Evolutionary conservation across 257 asterid genomes (phyloP), one percentile per base, ranked within the genome.

Genomic region (Solanum dulcamara): DNA sequence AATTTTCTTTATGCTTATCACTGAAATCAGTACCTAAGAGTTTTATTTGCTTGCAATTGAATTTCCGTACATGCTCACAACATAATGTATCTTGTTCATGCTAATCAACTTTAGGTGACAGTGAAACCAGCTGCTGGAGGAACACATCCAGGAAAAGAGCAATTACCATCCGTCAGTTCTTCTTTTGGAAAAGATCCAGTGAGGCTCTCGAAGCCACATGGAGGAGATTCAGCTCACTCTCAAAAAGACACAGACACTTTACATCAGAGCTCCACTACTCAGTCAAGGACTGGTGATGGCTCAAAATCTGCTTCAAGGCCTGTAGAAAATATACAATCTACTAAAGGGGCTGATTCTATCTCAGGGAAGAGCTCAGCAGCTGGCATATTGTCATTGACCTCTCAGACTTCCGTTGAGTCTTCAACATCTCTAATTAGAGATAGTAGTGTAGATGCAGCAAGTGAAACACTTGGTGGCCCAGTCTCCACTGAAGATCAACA

Each of bases 81-180:
- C 24, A 24, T 75, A 44, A 44, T 75, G 59, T 15, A 46, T 75
- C 40, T 46, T 77, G 64, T 42, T 75, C 81, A 24, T 75, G 81
- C 62, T 15, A 44, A 77, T 44, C 62, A 77, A 32, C 51, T 86
- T 86, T 92, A 93, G 97, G 97, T 93, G 85, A 92, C 96, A 4
- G 93, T 97, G 68, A 97, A 92, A 87, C 93, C 96, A 38, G 92
- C 96, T 67, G 85, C 85, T 90, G 90, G 77, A 22, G 90, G 80
- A 38, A 79, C 90, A 70, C 92, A 92, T 77, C 89, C 74, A 70
- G 97, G 88, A 84, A 96, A 90, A 88, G 97, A 89, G 59, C 55
- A 88, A 18, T 30, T 85, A 86, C 86, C 91, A 66, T 57, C 89
- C 17, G 75, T 87, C 81, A 87, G 87, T 87, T 90, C 94, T 71